Conservation (phyloP, 371 early-diverging fungal genomes). For the Batkoa obscura region DNA sequence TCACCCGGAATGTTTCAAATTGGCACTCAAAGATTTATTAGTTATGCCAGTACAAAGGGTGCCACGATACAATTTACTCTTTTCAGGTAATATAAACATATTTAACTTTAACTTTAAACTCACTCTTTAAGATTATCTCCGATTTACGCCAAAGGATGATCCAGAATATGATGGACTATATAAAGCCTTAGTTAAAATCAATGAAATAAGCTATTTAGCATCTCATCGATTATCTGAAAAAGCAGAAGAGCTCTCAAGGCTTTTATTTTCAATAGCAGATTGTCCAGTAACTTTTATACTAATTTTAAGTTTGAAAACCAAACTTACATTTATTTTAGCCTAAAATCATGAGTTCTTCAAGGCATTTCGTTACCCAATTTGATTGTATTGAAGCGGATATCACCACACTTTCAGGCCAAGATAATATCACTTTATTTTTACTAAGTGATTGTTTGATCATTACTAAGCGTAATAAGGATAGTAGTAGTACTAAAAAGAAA, state of each 20-base stretch:
- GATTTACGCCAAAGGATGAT: slow-evolving; percentile 6
- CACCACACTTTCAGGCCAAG: not conserved
- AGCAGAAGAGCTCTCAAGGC: not conserved
- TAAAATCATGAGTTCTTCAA: slow-evolving; percentile 1
- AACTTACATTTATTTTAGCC: not conserved
- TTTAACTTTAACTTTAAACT: not conserved
- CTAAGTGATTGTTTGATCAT: slow-evolving; percentile 3
- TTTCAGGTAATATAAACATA: slow-evolving; percentile 9
- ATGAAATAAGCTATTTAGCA: slow-evolving; percentile 1
- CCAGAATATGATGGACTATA: slow-evolving; percentile 2
- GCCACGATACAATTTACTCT: slow-evolving; percentile 23
- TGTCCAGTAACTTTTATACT: slow-evolving; percentile 2
- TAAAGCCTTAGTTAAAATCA: not conserved
- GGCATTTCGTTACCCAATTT: slow-evolving; percentile 4
- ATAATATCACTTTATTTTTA: not conserved
- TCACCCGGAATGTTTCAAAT: slow-evolving; percentile 18
- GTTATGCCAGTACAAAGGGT: slow-evolving; percentile 29
- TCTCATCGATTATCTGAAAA: not conserved
- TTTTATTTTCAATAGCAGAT: not conserved
- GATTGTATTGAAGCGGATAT: slow-evolving; percentile 4
- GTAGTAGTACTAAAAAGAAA: not conserved
- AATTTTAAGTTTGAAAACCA: not conserved
- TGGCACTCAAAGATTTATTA: slow-evolving; percentile 21
- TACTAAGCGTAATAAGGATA: not conserved
- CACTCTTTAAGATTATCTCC: not conserved